Percentiles rank a stretch among this genome's conserved stretches.
phyloP scores from a whole-genome alignment of 306 rosid species.

The Bauhinia variegata region DNA sequence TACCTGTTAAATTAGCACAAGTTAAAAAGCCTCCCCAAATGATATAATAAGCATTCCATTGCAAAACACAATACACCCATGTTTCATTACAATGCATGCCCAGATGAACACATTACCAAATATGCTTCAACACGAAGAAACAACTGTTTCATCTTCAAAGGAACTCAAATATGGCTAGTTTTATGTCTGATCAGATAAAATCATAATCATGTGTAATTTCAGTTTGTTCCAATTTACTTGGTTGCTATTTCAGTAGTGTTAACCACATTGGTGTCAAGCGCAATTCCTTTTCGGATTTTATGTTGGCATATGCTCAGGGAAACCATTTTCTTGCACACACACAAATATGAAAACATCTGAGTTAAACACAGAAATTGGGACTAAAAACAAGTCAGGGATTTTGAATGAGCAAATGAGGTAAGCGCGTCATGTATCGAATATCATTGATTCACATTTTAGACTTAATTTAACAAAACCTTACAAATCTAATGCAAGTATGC shows the following conservation, averaged over 20 bases:
- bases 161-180: too few species aligned
- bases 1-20: conserved; percentile 57
- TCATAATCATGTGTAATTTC: not conserved
- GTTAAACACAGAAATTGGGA: too few species aligned
- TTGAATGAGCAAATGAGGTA: conserved; percentile 9
- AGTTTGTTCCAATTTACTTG: not conserved
- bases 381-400: not conserved
- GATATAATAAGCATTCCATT: not conserved
- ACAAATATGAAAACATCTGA: too few species aligned
- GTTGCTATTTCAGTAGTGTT: not conserved
- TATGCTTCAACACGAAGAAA: not conserved
- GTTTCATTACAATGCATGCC: conserved; percentile 2
- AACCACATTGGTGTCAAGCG: not conserved
- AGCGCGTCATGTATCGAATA: not conserved
- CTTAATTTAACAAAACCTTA: not conserved
- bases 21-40: conserved; percentile 30
- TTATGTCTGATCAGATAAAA: not conserved
- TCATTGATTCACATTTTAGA: not conserved
- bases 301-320: not conserved
- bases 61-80: conserved; percentile 23
- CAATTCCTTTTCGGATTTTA: not conserved
- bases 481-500: not conserved
- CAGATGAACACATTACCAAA: not conserved
- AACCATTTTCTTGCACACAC: too few species aligned
- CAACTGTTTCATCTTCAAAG: too few species aligned